These are phyloP conservation scores for Russula brevipes DNA, from an alignment of 768 basidiomycete species.

Conservation along the genomic window DNA sequence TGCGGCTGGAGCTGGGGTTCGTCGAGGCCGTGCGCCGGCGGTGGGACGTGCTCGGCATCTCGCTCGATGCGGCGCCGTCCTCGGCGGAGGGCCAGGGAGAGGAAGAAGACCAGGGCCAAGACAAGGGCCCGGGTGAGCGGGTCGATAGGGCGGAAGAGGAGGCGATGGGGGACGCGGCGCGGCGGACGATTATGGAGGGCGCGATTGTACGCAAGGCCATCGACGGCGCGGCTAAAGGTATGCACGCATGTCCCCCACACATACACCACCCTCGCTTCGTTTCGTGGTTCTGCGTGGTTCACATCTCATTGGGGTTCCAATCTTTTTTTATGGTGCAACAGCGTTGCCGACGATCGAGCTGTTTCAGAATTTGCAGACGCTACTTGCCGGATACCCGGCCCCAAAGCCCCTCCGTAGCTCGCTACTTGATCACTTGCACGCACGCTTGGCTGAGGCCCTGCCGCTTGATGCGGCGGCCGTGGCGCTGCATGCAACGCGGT, in stretches of 20 bases:
- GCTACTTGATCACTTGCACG: slow-evolving; percentile 43
- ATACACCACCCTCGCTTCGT: neutral
- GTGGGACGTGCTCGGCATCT: slow-evolving; percentile 76
- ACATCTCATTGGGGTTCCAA: neutral
- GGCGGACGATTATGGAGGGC: slow-evolving; percentile 67
- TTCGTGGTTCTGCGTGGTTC: neutral
- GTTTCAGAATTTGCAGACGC: slow-evolving; percentile 39
- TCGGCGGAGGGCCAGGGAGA: slow-evolving; percentile 29
- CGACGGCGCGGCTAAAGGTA: slow-evolving; percentile 68
- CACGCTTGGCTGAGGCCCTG: slow-evolving; percentile 36
- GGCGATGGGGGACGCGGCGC: slow-evolving; percentile 49
- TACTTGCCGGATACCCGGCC: slow-evolving; percentile 42
- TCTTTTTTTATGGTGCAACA: slow-evolving; percentile 22
- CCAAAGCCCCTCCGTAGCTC: slow-evolving; percentile 36
- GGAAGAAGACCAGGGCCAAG: neutral
- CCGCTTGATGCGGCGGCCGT: slow-evolving; percentile 38
- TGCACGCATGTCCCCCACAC: neutral
- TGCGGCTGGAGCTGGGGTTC: slow-evolving; percentile 85
- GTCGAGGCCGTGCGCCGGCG: slow-evolving; percentile 72
- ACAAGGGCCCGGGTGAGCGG: slow-evolving; percentile 28
- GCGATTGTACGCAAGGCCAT: slow-evolving; percentile 79
- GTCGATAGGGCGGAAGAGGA: slow-evolving; percentile 37
- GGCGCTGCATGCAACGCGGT: slow-evolving; percentile 38
- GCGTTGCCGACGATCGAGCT: slow-evolving; percentile 40
- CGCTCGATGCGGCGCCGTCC: slow-evolving; percentile 22